Conservation (phyloP, 495 filamentous ascomycete species). For the Xeromyces bisporus region DNA sequence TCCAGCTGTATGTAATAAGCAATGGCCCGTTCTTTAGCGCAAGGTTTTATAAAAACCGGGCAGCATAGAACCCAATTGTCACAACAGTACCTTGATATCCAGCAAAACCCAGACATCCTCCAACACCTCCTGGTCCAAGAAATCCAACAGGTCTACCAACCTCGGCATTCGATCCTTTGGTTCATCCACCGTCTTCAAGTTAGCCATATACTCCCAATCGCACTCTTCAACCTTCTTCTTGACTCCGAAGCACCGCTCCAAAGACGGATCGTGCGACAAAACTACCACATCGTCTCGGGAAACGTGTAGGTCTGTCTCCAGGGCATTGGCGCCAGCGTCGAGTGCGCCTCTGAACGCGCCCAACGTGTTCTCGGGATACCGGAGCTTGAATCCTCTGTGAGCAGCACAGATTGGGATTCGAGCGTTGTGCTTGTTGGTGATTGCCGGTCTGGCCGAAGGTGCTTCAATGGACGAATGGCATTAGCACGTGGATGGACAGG, state of each 20-base stretch:
- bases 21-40: too few relatives aligned
- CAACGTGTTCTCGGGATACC: slow-evolving; percentile 77
- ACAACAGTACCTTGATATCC: slow-evolving; percentile 76
- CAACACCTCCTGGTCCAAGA: slow-evolving; percentile 39
- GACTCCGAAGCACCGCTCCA: slow-evolving; percentile 66
- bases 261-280: slow-evolving; percentile 57
- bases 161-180: slow-evolving; percentile 59
- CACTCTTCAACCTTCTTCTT: slow-evolving; percentile 54
- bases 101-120: slow-evolving; percentile 66
- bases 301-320: slow-evolving; percentile 80
- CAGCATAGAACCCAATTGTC: too few relatives aligned
- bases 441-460: neutral
- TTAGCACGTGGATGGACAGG: neutral
- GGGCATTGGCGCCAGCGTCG: slow-evolving; percentile 53
- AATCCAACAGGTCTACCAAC: slow-evolving; percentile 58
- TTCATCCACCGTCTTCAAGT: slow-evolving; percentile 44
- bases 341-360: slow-evolving; percentile 58
- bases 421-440: neutral
- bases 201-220: slow-evolving; percentile 54
- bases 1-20: too few relatives aligned
- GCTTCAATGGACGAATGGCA: too few relatives aligned
- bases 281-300: slow-evolving; percentile 73
- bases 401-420: slow-evolving; percentile 55
- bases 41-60: too few relatives aligned
- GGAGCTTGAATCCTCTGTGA: slow-evolving; percentile 69